Conservation (phyloP, 345 rosid species). For the Balakata baccata region DNA sequence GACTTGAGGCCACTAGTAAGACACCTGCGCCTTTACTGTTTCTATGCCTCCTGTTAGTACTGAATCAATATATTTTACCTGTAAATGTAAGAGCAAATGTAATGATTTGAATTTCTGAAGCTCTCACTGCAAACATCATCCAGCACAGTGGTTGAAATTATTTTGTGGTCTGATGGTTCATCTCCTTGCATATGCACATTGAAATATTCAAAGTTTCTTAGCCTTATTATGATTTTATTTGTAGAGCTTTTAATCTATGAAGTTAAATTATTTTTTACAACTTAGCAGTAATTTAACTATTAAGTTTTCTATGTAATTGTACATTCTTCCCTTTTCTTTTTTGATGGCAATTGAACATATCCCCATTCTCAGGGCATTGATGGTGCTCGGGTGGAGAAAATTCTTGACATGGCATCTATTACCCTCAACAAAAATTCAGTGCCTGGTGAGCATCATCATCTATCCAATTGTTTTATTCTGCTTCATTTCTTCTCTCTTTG, state of each 20-base stretch:
- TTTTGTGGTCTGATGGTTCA: neutral
- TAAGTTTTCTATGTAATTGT: no score
- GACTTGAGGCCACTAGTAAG: constrained; percentile 84
- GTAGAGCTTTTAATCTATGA: neutral
- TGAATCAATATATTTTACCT: neutral
- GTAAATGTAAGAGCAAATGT: neutral
- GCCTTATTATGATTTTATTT: neutral
- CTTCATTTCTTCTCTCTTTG: neutral
- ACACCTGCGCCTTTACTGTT: neutral
- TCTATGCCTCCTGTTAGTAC: neutral
- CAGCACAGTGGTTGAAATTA: neutral
- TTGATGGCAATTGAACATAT: neutral
- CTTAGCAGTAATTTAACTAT: neutral
- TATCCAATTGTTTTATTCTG: neutral
- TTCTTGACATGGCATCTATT: constrained; percentile 89
- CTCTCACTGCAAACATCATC: no score
- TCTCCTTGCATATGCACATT: neutral
- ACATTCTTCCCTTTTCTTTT: neutral
- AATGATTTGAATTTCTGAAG: neutral
- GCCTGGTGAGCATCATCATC: constrained; percentile 51
- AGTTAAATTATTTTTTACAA: neutral
- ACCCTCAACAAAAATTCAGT: constrained; percentile 94
- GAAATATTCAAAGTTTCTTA: no score
- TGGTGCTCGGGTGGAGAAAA: constrained; percentile 90
- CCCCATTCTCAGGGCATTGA: constrained; percentile 59